phyloP scores from a whole-genome alignment of 768 basidiomycete genomes.

The Phlebiopsis flavidoalba region DNA sequence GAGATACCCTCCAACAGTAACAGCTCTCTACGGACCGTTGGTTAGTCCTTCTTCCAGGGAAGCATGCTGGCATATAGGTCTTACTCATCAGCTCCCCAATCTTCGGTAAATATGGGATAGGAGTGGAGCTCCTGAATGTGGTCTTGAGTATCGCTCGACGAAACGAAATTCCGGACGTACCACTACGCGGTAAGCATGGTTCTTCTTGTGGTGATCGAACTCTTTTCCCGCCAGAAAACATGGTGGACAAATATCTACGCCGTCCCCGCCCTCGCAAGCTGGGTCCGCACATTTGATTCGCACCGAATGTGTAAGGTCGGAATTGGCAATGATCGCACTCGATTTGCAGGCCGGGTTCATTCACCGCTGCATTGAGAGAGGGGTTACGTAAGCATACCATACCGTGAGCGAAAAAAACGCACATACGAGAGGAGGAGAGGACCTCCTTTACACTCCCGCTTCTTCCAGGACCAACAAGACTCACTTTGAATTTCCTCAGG shows the following conservation, averaged over 20 bases:
- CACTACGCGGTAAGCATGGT: constrained; percentile 89
- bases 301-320: constrained; percentile 93
- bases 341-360: constrained; percentile 78
- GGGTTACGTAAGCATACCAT: constrained; percentile 22
- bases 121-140: constrained; percentile 81
- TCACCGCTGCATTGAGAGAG: constrained; percentile 44
- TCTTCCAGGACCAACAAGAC: constrained; percentile 9
- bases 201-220: constrained; percentile 76
- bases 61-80: constrained; percentile 19
- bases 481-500: constrained; percentile 29
- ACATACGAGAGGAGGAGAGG: constrained; percentile 9
- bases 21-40: constrained; percentile 59
- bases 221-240: constrained; percentile 95
- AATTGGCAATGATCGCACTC: constrained; percentile 79
- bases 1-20: constrained; percentile 85
- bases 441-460: constrained; percentile 5
- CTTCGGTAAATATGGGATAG: constrained; percentile 89
- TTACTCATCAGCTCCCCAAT: constrained; percentile 98
- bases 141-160: not conserved
- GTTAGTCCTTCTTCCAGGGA: not conserved
- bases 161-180: constrained; percentile 34
- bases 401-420: constrained; percentile 20
- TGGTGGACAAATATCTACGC: constrained; percentile 87
- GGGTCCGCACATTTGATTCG: constrained; percentile 94
- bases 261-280: constrained; percentile 65